Evolutionary conservation across 495 filamentous ascomycete genomes (phyloP), one percentile per base, ranked within the genome.

Genomic region (Pseudotulostoma volvatum): DNA sequence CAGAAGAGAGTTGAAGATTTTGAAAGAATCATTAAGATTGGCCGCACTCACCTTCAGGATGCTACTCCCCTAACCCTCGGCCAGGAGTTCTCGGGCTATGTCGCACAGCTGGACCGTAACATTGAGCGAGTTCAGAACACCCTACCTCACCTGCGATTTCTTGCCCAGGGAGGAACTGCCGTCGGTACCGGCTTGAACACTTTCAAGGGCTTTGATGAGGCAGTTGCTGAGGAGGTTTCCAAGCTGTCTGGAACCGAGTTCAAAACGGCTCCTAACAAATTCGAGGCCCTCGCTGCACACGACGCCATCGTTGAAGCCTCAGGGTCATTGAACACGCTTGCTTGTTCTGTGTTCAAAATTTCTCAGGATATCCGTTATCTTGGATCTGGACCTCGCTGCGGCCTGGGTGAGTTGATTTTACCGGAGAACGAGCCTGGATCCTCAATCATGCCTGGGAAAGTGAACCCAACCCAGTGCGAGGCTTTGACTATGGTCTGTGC

Each of bases 381-480:
- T 14, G 90, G 92, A 39, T 93, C 84, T 45, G 90, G 90, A 7
- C 90, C 90, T 31, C 81, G 90, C 37, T 97, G 90, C 63, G 90
- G 90, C 48, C 76, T 96, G 8, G 88, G 85, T 38, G 90, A 97
- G 64, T 73, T 97, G 34, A 70, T 67, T 44, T 74, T 97, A 18
- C 90, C 90, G 28, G 90, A 97, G 68, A 97, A 97, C 63, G 90
- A 97, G 70, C 90, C 90, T 13, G 90, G 90, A 34, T 82, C 75
- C 49, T 90, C 82, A 39, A 96, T 97, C 66, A 97, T 97, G 90
- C 90, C 90, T 19, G 90, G 90, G 49, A 97, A 97, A 70, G 90
- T 97, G 50, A 97, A 97, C 70, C 90, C 90, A 23, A 97, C 90
- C 18, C 90, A 97, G 66, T 93, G 84, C 64, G 90, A 97, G 71